A percentile compares a stretch with the other conserved stretches of the same genome.
These are phyloP conservation scores for Tubosaeta sp. DNA, from an alignment of 768 basidiomycete species.

Conservation along the genomic window DNA sequence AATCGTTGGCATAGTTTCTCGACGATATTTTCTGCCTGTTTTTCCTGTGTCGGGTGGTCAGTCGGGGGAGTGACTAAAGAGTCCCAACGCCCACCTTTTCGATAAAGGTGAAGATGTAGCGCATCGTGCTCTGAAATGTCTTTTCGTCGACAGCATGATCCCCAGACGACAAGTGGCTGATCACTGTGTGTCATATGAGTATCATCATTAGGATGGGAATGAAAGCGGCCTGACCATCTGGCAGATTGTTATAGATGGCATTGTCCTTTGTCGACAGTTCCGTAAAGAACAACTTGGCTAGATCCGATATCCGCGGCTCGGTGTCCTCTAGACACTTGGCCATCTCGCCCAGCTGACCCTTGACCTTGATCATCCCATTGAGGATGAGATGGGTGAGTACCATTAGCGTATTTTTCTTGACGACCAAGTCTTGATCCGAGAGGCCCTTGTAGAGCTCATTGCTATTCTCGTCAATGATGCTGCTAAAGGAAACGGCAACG, in stretches of 20 bases:
- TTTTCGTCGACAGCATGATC: constrained; percentile 91
- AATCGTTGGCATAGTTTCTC: constrained; percentile 98
- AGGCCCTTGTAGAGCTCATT: constrained; percentile 93
- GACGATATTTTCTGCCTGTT: constrained; percentile 95
- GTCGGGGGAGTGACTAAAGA: neutral
- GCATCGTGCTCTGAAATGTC: constrained; percentile 87
- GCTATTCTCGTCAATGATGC: constrained; percentile 94
- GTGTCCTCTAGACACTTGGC: constrained; percentile 97
- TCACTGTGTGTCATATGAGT: constrained; percentile 49
- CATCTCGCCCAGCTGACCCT: constrained; percentile 99
- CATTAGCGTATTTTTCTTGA: constrained; percentile 99
- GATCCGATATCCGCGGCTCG: constrained; percentile 81
- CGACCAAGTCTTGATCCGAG: constrained; percentile 77
- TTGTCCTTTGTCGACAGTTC: constrained; percentile 97
- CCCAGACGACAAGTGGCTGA: constrained; percentile 90
- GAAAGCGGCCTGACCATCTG: constrained; percentile 62
- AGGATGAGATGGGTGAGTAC: constrained; percentile 94
- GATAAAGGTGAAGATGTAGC: constrained; percentile 93
- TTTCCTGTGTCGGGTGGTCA: constrained; percentile 56
- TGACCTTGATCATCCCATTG: constrained; percentile 99
- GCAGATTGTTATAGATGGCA: constrained; percentile 97
- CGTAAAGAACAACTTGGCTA: constrained; percentile 97
- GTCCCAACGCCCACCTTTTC: constrained; percentile 65
- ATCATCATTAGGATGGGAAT: neutral
- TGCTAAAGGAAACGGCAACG: constrained; percentile 97